Evolutionary conservation across 1,139 yeast genomes (phyloP).

Genomic region (Candida tunisiensis): DNA sequence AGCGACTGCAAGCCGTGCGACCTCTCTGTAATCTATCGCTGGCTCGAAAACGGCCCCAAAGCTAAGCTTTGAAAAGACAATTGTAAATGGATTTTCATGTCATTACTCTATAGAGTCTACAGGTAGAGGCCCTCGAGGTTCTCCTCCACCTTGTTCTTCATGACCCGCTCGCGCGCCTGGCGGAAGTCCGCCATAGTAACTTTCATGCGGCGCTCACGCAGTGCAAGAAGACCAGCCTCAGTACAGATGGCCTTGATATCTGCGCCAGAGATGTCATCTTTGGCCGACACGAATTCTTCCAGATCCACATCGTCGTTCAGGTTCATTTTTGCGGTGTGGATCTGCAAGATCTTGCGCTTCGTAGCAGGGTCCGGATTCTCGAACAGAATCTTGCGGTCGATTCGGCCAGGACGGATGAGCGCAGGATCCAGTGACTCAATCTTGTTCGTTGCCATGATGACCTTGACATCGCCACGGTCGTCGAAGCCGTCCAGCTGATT

Average conservation of each 20-base stretch:
- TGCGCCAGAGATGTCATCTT: constrained; percentile 95
- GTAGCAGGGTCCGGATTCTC: constrained; percentile 92
- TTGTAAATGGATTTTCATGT: too few relatives aligned
- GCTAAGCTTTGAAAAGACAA: background rate
- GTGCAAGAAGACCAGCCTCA: constrained; percentile 90
- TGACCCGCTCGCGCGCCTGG: constrained; percentile 88
- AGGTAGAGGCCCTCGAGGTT: constrained; percentile 89
- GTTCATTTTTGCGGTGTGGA: constrained; percentile 93
- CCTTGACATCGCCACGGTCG: constrained; percentile 96
- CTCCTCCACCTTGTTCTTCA: constrained; percentile 96
- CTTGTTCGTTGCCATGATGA: constrained; percentile 96
- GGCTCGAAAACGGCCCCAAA: background rate
- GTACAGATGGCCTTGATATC: constrained; percentile 98
- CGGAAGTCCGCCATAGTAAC: constrained; percentile 92
- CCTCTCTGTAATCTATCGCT: constrained; percentile 18
- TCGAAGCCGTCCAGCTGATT: constrained; percentile 98
- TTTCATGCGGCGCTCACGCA: constrained; percentile 97
- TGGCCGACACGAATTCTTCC: constrained; percentile 78
- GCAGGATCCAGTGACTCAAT: constrained; percentile 96
- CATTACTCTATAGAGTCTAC: constrained; percentile 16
- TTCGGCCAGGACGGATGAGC: constrained; percentile 95
- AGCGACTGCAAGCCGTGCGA: constrained; percentile 14
- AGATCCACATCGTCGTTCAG: constrained; percentile 74
- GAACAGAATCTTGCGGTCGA: constrained; percentile 90
- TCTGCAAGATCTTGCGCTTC: constrained; percentile 80